These are phyloP conservation scores for Xylariomycetidae sp. DNA, from an alignment of 2,329 filamentous ascomycete genomes.

Conservation along the genomic window DNA sequence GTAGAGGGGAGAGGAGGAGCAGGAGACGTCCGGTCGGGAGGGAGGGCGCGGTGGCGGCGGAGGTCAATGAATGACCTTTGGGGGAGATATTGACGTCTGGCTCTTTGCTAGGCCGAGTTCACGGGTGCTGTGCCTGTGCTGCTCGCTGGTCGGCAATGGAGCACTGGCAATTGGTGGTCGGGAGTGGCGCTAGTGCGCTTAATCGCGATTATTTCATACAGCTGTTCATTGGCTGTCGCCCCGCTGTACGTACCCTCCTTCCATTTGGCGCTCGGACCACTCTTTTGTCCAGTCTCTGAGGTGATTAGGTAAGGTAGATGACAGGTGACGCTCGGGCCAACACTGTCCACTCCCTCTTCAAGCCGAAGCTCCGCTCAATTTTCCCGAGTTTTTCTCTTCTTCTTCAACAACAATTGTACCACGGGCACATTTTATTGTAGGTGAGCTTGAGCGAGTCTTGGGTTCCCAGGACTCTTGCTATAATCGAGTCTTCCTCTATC, in stretches of 20 bases:
- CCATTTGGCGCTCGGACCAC: slow-evolving; percentile 6
- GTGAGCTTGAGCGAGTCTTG: slow-evolving; percentile 50
- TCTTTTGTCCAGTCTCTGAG: background rate
- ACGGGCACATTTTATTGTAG: slow-evolving; percentile 67
- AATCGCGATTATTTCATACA: slow-evolving; percentile 23
- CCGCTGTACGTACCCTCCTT: background rate
- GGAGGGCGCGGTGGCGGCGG: slow-evolving; percentile 12
- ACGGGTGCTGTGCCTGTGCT: slow-evolving; percentile 7
- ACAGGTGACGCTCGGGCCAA: background rate
- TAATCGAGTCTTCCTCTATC: slow-evolving; percentile 66
- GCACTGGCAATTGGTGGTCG: background rate
- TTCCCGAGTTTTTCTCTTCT: slow-evolving; percentile 33
- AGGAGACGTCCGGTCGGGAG: slow-evolving; percentile 22
- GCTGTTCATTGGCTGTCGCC: slow-evolving; percentile 15
- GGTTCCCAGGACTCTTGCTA: slow-evolving; percentile 34
- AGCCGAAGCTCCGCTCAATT: slow-evolving; percentile 8
- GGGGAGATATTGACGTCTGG: slow-evolving; percentile 21
- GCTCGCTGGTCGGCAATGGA: background rate
- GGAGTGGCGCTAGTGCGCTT: slow-evolving; percentile 16
- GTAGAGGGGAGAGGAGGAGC: slow-evolving; percentile 24
- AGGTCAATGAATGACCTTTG: slow-evolving; percentile 17
- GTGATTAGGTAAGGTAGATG: no score
- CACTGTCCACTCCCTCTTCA: slow-evolving; percentile 4
- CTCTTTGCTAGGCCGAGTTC: no score
- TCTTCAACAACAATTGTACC: slow-evolving; percentile 54